Base-by-base conservation (phyloP, 1,284 basidiomycete genomes). In the Sporisorium iseilematis-ciliati region DNA sequence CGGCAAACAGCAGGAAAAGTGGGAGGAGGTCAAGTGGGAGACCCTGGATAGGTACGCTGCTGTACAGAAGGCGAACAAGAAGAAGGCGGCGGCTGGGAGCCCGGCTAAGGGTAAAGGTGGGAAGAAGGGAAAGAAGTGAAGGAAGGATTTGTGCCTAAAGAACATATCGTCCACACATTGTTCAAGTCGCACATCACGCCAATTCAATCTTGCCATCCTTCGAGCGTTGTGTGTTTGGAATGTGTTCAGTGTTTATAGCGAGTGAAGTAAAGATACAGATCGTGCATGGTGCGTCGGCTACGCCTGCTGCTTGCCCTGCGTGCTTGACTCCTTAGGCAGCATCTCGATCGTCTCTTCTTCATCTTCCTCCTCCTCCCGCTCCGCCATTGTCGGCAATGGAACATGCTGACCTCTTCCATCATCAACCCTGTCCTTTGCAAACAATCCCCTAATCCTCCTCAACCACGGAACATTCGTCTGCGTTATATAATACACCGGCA, bases 401-500 rank as follows among this genome's bases (percentile, higher is more conserved):
- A 63, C 58, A 45, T 75, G 72, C 16, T 65, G 72, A 6, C 66
- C 65, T 23, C 66, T 57, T 2, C 58, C 60, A 40, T 69, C 73
- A 1, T 42, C 54, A 14, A 51, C 20, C 0, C 25, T 48, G 5
- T 35, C 42, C 3, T 53, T 40, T 3, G 42, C 53, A 25, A 65
- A 63, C 43, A 38, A 8, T 4, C 29, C 65, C 41, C 58, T 67
- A 8, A 59, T 20, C 38, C 20, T 43, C 2, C 56, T 20, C 29
- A 64, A 31, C 4, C 51, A n/a, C 0, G 62, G 59, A 25, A 60
- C 31, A 14, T 53, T 65, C 3, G 54, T 57, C 58, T 84, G 82
- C 11, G 83, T 82, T 11, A 79, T 12, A 33, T 69, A 80, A 43
- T 83, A 83, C 21, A 84, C 67, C 3, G 81, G 83, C 26, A 81